Evolutionary conservation across 2,329 filamentous ascomycete genomes (phyloP), one percentile per base, ranked within the genome.

Genomic region (Xylaria sp.): DNA sequence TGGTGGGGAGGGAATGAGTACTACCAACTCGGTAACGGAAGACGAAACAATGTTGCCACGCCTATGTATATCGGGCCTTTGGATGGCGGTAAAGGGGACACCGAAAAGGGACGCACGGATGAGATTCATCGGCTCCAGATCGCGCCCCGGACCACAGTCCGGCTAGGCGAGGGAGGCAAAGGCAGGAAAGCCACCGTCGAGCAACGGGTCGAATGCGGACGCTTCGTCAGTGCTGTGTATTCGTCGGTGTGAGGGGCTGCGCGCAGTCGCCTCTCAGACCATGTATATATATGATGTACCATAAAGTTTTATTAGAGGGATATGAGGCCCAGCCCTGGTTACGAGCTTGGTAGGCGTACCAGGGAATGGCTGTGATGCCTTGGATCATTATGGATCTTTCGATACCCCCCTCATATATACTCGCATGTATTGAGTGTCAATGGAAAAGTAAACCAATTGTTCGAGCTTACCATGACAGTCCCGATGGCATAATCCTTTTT

Each of bases 1-100:
- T 97, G 93, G 84, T 99, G 94, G 93, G 96, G 96, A 70, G 93
- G 93, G 62, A 99, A 98, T 76, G 94, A 98, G 82, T 88, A 91
- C 78, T 97, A 92, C 80, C 96, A 99, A 81, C 87, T 99, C 31
- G 96, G 96, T 13, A 97, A 92, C 0, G 94, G 96, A 33, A 97
- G 92, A 83, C 84, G 95, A 70, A 96, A 89, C 76, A 98, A 98
- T 77, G 77, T 92, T 10, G 88, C 88, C 61, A 85, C 86, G 13
- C 96, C 96, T 1, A 85, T 86, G 1, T 95, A 97, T 77, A 93
- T 97, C 62, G 88, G 89, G 38, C 91, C 93, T 15, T 80, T 95
- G 49, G 93, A 97, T 13, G 86, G 86, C 13, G 77, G 77, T 4
- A 74, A 77, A 57, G 86, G 85, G 0, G 91, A 91, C 73, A 85